Evolutionary conservation across 2,329 filamentous ascomycete species (phyloP).

Genomic region (Aspergillus tubingensis): DNA sequence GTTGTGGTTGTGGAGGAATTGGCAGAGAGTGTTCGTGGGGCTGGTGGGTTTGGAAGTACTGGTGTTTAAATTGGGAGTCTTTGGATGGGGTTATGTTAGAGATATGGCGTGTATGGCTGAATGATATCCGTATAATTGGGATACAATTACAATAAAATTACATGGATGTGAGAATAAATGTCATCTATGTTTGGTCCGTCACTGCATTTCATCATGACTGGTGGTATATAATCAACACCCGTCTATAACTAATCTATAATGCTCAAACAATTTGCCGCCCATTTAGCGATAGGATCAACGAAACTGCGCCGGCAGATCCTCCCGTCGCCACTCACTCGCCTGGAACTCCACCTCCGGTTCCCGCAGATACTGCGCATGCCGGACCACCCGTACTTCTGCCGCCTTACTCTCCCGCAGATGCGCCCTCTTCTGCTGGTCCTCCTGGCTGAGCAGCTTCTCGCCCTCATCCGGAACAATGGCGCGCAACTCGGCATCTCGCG

Average conservation of each 20-base stretch:
- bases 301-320: constrained; percentile 27
- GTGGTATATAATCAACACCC: not conserved
- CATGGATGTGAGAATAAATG: no score
- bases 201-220: no score
- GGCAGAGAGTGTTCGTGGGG: constrained; percentile 86
- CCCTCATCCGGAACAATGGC: constrained; percentile 26
- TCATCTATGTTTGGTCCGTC: no score
- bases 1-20: constrained; percentile 86
- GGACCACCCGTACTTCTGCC: constrained; percentile 81
- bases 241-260: not conserved
- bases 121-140: not conserved
- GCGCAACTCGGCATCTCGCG: constrained; percentile 66
- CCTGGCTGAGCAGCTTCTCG: constrained; percentile 40
- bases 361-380: constrained; percentile 69
- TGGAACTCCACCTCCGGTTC: constrained; percentile 66
- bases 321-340: constrained; percentile 49
- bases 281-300: constrained; percentile 15
- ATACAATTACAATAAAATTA: not conserved
- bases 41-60: constrained; percentile 89
- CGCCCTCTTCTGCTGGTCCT: constrained; percentile 56
- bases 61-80: constrained; percentile 47
- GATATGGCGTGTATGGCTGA: not conserved
- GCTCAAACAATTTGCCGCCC: not conserved
- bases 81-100: not conserved
- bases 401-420: constrained; percentile 76